Conservation (phyloP, 2,329 filamentous ascomycete genomes). For the Polychaeton citri region DNA sequence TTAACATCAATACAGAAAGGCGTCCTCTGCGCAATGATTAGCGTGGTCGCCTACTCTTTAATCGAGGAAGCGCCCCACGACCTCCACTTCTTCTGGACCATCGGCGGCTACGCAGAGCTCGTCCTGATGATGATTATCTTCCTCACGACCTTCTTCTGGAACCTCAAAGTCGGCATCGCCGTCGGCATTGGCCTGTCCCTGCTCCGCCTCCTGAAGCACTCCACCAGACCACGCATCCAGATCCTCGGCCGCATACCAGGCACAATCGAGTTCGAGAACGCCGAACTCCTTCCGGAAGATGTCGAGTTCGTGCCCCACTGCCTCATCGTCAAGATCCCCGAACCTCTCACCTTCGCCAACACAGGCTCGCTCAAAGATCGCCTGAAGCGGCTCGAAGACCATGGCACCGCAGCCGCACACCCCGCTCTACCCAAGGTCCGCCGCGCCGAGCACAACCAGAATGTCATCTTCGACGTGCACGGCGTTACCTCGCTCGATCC, state of each 20-base stretch:
- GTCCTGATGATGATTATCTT: slow-evolving; percentile 84
- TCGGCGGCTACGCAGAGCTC: slow-evolving; percentile 77
- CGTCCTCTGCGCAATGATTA: slow-evolving; percentile 85
- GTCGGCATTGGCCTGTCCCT: slow-evolving; percentile 85
- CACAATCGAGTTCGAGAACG: slow-evolving; percentile 70
- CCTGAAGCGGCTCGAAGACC: slow-evolving; percentile 70
- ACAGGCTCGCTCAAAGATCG: slow-evolving; percentile 82
- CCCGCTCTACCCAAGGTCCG: slow-evolving; percentile 74
- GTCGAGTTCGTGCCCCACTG: slow-evolving; percentile 87
- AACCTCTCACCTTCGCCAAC: slow-evolving; percentile 93
- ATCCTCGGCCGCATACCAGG: slow-evolving; percentile 83
- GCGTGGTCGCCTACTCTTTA: slow-evolving; percentile 84
- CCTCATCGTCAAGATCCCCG: slow-evolving; percentile 92
- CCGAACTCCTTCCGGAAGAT: slow-evolving; percentile 38
- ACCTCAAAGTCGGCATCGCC: slow-evolving; percentile 82
- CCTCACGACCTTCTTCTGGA: slow-evolving; percentile 85
- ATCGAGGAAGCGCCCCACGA: slow-evolving; percentile 94
- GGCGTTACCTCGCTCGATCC: slow-evolving; percentile 93
- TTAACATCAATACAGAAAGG: slow-evolving; percentile 52
- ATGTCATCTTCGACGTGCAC: slow-evolving; percentile 93
- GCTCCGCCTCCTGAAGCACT: slow-evolving; percentile 77
- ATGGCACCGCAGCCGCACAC: slow-evolving; percentile 74
- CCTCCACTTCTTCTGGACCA: slow-evolving; percentile 73
- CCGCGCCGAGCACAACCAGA: slow-evolving; percentile 67
- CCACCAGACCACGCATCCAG: slow-evolving; percentile 85